These are phyloP conservation scores for Exophiala spinifera DNA, from an alignment of 2,329 filamentous ascomycete genomes.

Conservation along the genomic window DNA sequence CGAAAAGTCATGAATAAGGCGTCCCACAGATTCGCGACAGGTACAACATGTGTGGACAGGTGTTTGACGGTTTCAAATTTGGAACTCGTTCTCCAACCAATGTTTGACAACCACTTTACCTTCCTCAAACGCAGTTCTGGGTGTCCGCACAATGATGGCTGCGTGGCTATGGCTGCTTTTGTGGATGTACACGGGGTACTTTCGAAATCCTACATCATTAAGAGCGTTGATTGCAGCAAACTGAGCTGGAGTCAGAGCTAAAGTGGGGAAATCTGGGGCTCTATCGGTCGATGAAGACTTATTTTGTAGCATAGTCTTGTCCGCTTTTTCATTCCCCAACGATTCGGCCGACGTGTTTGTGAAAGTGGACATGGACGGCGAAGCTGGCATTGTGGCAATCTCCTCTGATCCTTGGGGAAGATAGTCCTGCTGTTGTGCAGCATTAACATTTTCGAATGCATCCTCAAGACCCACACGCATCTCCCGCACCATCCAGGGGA, in stretches of 20 bases:
- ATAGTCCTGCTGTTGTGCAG: constrained; percentile 67
- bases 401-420: constrained; percentile 58
- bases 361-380: constrained; percentile 8
- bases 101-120: constrained; percentile 75
- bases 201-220: constrained; percentile 60
- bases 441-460: constrained; percentile 70
- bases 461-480: constrained; percentile 74
- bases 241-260: constrained; percentile 76
- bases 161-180: constrained; percentile 80
- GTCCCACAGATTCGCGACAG: neutral
- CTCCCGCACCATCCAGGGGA: constrained; percentile 72
- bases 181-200: constrained; percentile 53
- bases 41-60: neutral
- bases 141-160: constrained; percentile 76
- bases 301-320: constrained; percentile 30
- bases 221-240: constrained; percentile 80
- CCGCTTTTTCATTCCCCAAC: constrained; percentile 31
- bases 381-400: constrained; percentile 32
- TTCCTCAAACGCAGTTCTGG: constrained; percentile 68
- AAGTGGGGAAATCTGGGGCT: constrained; percentile 58
- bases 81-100: constrained; percentile 75
- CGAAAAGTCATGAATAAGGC: neutral
- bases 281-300: constrained; percentile 20
- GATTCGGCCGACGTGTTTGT: constrained; percentile 17
- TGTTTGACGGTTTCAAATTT: constrained; percentile 43